Percentiles rank a stretch among this genome's conserved stretches.
Conservation (phyloP, 2,329 filamentous ascomycete genomes). For the Fusarium sp. region DNA sequence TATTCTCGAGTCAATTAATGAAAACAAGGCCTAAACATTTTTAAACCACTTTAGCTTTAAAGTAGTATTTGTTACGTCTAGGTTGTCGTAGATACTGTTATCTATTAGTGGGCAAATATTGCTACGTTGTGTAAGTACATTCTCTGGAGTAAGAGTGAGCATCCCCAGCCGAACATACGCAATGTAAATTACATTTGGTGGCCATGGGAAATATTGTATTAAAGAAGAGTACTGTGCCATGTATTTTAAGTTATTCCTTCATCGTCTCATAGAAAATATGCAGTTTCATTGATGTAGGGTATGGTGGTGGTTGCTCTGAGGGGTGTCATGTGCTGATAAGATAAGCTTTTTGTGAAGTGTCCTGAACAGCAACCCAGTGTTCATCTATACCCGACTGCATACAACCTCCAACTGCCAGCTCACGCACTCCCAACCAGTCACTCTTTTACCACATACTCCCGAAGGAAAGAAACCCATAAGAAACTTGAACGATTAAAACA, state of each 20-base stretch:
- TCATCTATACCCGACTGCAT: neutral
- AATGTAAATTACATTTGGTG: no score
- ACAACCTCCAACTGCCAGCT: slow-evolving; percentile 6
- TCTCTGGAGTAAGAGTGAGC: no score
- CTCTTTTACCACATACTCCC: slow-evolving; percentile 19
- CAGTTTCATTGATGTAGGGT: slow-evolving; percentile 24
- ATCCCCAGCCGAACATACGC: no score
- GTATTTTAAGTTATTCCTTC: neutral
- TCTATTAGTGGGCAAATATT: no score
- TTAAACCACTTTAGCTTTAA: no score
- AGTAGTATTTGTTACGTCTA: no score
- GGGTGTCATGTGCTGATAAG: slow-evolving; percentile 53
- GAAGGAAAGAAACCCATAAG: neutral
- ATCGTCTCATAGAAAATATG: neutral
- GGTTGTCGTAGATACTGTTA: no score
- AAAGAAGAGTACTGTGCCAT: no score
- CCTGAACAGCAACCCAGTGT: slow-evolving; percentile 39
- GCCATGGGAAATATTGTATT: no score
- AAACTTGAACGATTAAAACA: neutral
- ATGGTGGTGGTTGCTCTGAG: slow-evolving; percentile 11
- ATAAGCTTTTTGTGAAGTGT: slow-evolving; percentile 51
- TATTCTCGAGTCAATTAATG: no score
- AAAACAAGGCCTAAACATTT: no score
- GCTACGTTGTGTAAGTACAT: no score
- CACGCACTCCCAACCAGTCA: slow-evolving; percentile 23